phyloP scores from a whole-genome alignment of 371 early-diverging fungal species.

The Rhizopus stolonifer region DNA sequence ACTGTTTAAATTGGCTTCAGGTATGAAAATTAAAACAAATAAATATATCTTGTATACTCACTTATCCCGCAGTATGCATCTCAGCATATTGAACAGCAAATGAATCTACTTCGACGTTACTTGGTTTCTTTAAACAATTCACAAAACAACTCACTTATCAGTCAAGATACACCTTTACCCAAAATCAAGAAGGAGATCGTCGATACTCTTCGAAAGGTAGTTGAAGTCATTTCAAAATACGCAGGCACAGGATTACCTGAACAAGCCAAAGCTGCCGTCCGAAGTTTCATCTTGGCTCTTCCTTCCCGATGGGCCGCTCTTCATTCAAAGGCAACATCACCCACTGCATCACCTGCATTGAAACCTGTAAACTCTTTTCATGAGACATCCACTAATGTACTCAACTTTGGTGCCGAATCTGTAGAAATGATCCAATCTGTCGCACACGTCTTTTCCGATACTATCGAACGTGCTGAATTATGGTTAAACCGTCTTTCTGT shows the following conservation, averaged over 20 bases:
- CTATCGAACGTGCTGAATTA: conserved; percentile 78
- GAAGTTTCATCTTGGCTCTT: conserved; percentile 82
- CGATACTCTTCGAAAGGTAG: conserved; percentile 83
- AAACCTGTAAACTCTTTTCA: conserved; percentile 38
- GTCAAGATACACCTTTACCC: conserved; percentile 43
- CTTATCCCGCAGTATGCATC: conserved; percentile 68
- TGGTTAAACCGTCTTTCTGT: conserved; percentile 65
- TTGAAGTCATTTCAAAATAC: conserved; percentile 84
- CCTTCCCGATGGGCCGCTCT: conserved; percentile 82
- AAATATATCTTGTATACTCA: background rate
- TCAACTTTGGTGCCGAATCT: conserved; percentile 82
- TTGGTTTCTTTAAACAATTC: conserved; percentile 62
- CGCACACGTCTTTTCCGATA: conserved; percentile 76
- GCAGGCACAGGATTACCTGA: conserved; percentile 86
- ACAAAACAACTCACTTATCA: conserved; percentile 32
- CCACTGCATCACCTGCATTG: conserved; percentile 39
- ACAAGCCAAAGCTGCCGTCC: conserved; percentile 79
- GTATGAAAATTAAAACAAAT: conserved; percentile 27
- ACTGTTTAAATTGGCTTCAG: conserved; percentile 82
- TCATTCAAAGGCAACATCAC: conserved; percentile 42
- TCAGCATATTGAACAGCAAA: conserved; percentile 79
- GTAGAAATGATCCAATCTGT: conserved; percentile 80
- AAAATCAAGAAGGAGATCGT: conserved; percentile 81
- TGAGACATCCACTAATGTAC: conserved; percentile 46
- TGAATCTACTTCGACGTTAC: conserved; percentile 66